These are phyloP conservation scores for Strobilomyces echinocephalus DNA, from an alignment of 768 basidiomycete genomes.

Conservation along the genomic window DNA sequence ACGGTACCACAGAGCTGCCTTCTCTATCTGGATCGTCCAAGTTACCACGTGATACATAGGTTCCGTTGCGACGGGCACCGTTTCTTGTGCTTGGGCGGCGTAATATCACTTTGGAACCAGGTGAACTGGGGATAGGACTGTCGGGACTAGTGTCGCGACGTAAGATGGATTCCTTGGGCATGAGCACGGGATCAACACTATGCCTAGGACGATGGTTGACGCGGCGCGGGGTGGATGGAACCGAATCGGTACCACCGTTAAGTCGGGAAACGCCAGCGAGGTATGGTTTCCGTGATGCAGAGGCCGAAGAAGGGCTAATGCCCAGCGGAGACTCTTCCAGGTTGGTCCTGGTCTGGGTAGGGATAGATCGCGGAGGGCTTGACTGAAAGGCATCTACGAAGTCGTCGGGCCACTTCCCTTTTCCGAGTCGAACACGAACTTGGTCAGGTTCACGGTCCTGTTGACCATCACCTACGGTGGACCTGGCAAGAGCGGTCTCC, in stretches of 20 bases:
- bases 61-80: conserved; percentile 42
- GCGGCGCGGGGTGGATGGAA: conserved; percentile 38
- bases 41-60: conserved; percentile 41
- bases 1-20: conserved; percentile 48
- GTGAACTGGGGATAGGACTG: conserved; percentile 31
- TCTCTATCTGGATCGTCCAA: conserved; percentile 34
- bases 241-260: conserved; percentile 44
- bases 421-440: conserved; percentile 53
- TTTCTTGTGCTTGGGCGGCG: conserved; percentile 57
- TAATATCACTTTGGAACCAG: conserved; percentile 43
- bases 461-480: conserved; percentile 18
- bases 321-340: conserved; percentile 18
- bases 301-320: conserved; percentile 37
- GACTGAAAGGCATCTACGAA: conserved; percentile 58
- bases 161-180: conserved; percentile 46
- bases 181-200: conserved; percentile 51
- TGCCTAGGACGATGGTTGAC: conserved; percentile 63
- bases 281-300: conserved; percentile 54
- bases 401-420: conserved; percentile 83
- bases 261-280: conserved; percentile 42
- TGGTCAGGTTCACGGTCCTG: conserved; percentile 28
- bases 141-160: conserved; percentile 60
- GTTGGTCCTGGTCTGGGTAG: conserved; percentile 20
- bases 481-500: conserved; percentile 24
- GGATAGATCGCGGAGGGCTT: conserved; percentile 28